phyloP scores from a whole-genome alignment of 164 flowering plant genomes.

The Echeveria elegans region DNA sequence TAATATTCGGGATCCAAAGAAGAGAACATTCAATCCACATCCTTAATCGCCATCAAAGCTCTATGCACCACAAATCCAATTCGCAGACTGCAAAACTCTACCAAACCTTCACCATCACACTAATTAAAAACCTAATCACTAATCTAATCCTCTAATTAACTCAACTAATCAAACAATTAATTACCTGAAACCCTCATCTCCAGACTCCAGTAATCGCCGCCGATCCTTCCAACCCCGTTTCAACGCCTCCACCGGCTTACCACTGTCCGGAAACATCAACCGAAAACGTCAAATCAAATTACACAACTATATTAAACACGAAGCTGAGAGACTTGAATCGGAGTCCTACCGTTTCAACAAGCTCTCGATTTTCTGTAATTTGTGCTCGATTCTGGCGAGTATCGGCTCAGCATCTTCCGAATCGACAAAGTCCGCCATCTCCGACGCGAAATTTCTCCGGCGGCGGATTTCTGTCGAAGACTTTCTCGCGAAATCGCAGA shows the following conservation, averaged over 20 bases:
- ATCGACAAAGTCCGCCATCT: conserved; percentile 36
- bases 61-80: conserved; percentile 92
- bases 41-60: conserved; percentile 89
- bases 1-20: conserved; percentile 88
- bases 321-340: not conserved
- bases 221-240: conserved; percentile 90
- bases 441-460: conserved; percentile 5
- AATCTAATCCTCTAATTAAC: not conserved
- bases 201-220: conserved; percentile 68
- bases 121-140: not conserved
- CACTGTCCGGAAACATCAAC: conserved; percentile 25
- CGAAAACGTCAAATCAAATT: too few relatives aligned
- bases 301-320: not conserved
- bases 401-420: conserved; percentile 83
- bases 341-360: conserved; percentile 65
- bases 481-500: not conserved
- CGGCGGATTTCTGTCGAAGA: not conserved
- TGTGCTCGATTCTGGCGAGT: conserved; percentile 76
- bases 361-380: conserved; percentile 88
- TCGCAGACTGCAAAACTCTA: conserved; percentile 58
- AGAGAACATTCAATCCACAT: conserved; percentile 74
- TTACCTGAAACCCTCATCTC: conserved; percentile 86
- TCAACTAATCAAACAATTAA: not conserved
- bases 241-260: conserved; percentile 86
- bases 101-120: conserved; percentile 38